Evolutionary conservation across 2,329 filamentous ascomycete genomes (phyloP).

Genomic region (Ophiostoma perfectum): DNA sequence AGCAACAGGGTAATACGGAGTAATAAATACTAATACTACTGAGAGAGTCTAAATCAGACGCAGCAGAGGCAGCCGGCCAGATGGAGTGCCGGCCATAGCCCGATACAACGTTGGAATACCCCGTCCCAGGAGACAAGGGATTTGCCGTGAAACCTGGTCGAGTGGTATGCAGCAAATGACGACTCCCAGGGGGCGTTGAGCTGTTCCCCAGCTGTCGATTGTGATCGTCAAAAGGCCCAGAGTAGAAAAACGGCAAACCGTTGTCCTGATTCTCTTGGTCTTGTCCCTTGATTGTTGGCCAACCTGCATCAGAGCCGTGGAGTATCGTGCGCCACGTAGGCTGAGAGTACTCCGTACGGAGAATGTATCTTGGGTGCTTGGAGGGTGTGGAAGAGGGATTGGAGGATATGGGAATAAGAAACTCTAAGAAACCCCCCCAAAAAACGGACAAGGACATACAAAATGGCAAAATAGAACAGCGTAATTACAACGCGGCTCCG

Average conservation of each 20-base stretch:
- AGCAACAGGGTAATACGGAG: too few species aligned
- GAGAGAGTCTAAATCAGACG: neutral
- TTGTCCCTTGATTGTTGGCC: neutral
- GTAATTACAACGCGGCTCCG: neutral
- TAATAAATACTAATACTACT: neutral
- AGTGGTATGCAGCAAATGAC: neutral
- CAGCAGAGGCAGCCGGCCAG: neutral
- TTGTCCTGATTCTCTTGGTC: neutral
- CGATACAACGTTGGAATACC: neutral
- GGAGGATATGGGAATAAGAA: too few species aligned
- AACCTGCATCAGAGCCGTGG: too few species aligned
- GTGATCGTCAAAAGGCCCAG: neutral
- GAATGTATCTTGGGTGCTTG: too few species aligned
- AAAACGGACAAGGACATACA: neutral
- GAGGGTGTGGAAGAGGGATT: too few species aligned
- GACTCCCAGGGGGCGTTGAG: neutral
- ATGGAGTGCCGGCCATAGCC: neutral
- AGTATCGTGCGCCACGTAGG: too few species aligned
- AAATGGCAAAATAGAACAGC: neutral
- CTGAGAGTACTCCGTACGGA: too few species aligned
- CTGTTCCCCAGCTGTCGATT: conserved; percentile 7
- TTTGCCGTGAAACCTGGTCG: neutral
- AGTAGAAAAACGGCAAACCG: neutral
- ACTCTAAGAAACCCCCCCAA: too few species aligned
- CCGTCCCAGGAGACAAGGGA: neutral